Conservation (phyloP, 2,329 filamentous ascomycete genomes). For the Fusarium camptoceras region DNA sequence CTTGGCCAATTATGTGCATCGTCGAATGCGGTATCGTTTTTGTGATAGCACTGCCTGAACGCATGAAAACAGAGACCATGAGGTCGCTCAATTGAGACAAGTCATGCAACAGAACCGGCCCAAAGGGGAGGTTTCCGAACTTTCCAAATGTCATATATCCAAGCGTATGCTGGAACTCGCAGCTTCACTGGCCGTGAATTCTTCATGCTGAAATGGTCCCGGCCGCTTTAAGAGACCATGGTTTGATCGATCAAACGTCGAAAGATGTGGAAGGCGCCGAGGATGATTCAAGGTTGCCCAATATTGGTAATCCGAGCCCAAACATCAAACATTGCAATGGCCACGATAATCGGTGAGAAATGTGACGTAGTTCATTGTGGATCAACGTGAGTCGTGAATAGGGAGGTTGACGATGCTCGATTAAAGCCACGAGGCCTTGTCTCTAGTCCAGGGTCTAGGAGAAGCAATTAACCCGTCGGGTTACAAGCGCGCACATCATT, state of each 20-base stretch:
- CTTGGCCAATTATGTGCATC: constrained; percentile 32
- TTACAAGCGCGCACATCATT: constrained; percentile 25
- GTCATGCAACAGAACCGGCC: constrained; percentile 39
- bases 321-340: background rate
- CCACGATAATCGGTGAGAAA: background rate
- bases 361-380: constrained; percentile 1
- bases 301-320: constrained; percentile 4
- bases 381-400: background rate
- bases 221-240: constrained; percentile 21
- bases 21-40: constrained; percentile 19
- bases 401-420: background rate
- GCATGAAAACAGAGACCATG: constrained; percentile 43
- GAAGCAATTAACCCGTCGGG: constrained; percentile 2
- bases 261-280: constrained; percentile 22
- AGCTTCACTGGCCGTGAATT: constrained; percentile 21
- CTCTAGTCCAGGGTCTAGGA: background rate
- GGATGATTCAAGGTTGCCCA: background rate
- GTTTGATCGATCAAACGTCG: constrained; percentile 37
- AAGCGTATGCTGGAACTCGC: background rate
- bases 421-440: background rate
- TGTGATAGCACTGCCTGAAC: constrained; percentile 42
- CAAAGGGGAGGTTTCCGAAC: constrained; percentile 25
- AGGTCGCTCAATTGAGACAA: constrained; percentile 42
- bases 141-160: constrained; percentile 23
- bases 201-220: constrained; percentile 17